A percentile compares a stretch with the other conserved stretches of the same genome.
These are phyloP conservation scores for Quercus gilva DNA, from an alignment of 306 rosid genomes.

Conservation along the genomic window DNA sequence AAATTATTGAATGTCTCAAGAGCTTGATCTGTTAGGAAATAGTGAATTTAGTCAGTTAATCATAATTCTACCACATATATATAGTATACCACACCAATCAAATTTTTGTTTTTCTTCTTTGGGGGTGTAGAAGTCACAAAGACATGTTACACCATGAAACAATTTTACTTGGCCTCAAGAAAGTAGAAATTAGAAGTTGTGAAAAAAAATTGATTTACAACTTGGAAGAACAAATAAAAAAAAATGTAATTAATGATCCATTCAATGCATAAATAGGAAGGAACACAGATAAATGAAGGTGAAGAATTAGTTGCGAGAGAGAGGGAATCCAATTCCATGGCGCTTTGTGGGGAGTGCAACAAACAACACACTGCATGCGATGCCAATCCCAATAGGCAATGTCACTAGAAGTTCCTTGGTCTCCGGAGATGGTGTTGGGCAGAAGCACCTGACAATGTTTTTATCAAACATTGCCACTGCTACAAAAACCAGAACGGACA, in stretches of 20 bases:
- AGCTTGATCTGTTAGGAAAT: too few relatives aligned
- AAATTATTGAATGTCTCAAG: too few relatives aligned
- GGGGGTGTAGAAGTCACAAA: too few relatives aligned
- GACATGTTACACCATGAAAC: too few relatives aligned
- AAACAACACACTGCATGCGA: constrained; percentile 60
- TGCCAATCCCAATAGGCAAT: constrained; percentile 66
- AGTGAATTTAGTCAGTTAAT: too few relatives aligned
- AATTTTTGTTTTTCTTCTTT: too few relatives aligned
- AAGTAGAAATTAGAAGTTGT: background rate
- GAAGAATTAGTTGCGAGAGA: constrained; percentile 38
- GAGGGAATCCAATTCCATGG: constrained; percentile 86
- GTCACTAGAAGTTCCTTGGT: constrained; percentile 45
- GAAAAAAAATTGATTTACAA: background rate
- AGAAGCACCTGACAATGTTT: constrained; percentile 63
- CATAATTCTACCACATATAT: too few relatives aligned
- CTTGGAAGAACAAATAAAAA: background rate
- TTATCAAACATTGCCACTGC: constrained; percentile 72
- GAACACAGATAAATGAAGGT: background rate
- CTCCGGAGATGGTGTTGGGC: constrained; percentile 65
- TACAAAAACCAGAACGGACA: constrained; percentile 60
- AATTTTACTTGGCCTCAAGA: background rate
- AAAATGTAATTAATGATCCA: background rate
- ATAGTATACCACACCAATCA: too few relatives aligned
- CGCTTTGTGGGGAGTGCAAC: constrained; percentile 65
- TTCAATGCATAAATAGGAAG: background rate